phyloP scores from a whole-genome alignment of 352 stramenopile genomes.

The Nothophytophthora sp. region DNA sequence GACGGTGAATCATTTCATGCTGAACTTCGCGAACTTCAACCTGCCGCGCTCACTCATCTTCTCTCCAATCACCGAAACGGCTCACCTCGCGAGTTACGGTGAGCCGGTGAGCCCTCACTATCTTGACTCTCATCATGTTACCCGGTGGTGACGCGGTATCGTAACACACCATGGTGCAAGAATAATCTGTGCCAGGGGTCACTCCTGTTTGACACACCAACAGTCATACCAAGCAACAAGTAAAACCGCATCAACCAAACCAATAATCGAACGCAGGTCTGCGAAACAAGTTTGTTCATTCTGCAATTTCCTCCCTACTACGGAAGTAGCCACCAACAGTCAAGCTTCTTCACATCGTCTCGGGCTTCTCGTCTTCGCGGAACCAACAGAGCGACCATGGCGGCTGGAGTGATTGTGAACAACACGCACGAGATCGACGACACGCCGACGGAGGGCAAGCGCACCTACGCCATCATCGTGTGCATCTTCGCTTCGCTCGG shows the following conservation, averaged over 20 bases:
- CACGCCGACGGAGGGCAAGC: conserved; percentile 24
- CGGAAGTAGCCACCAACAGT: conserved; percentile 4
- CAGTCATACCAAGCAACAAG: not conserved
- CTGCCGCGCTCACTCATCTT: too few species aligned
- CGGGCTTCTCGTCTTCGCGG: too few species aligned
- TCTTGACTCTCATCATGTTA: too few species aligned
- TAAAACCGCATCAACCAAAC: not conserved
- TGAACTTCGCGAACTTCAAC: too few species aligned
- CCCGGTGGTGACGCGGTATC: too few species aligned
- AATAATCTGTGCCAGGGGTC: too few species aligned
- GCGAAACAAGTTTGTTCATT: conserved; percentile 13
- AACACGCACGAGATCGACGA: conserved; percentile 11
- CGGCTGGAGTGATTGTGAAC: conserved; percentile 20
- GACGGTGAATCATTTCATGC: too few species aligned
- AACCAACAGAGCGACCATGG: conserved; percentile 13
- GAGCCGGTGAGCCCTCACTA: too few species aligned
- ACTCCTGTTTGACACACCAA: conserved; percentile 17
- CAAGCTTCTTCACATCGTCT: conserved; percentile 1
- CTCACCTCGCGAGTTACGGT: too few species aligned
- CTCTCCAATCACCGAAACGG: too few species aligned
- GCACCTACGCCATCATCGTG: conserved; percentile 29
- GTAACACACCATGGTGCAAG: too few species aligned
- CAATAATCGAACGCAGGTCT: too few species aligned
- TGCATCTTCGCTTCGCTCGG: conserved; percentile 18
- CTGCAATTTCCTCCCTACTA: conserved; percentile 14